Percentiles rank a stretch among this genome's conserved stretches.
phyloP scores from a whole-genome alignment of 179 eudicot species.

The Kewa caespitosa region DNA sequence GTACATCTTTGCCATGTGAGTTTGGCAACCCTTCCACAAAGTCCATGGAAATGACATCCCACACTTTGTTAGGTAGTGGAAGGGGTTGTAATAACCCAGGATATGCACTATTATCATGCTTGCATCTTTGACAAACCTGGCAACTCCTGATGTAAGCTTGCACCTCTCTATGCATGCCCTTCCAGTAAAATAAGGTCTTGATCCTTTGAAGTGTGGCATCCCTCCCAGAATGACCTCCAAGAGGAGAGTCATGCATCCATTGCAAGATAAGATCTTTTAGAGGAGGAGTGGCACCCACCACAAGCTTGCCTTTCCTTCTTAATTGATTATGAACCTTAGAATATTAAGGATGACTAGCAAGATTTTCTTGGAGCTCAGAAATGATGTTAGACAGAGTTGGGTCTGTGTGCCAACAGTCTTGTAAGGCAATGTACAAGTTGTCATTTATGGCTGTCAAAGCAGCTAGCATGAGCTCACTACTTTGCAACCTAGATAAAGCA shows the following conservation, averaged over 20 bases:
- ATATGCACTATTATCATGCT: not conserved
- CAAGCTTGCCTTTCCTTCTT: not conserved
- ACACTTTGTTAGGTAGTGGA: not conserved
- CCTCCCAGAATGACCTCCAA: not conserved
- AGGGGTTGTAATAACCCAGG: conserved; percentile 11
- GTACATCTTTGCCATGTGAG: not conserved
- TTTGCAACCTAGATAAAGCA: not conserved
- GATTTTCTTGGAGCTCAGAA: not conserved
- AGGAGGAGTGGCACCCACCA: not conserved
- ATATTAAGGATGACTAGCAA: not conserved
- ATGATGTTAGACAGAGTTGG: too few species aligned
- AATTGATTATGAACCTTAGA: not conserved
- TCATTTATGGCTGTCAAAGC: not conserved
- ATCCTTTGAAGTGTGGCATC: not conserved
- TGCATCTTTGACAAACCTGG: not conserved
- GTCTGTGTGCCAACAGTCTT: too few species aligned
- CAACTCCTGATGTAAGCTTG: not conserved
- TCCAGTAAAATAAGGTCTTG: not conserved
- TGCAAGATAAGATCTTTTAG: not conserved
- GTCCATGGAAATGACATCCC: not conserved
- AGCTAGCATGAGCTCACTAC: not conserved
- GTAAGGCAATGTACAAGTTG: not conserved
- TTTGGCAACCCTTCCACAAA: conserved; percentile 15
- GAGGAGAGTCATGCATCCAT: not conserved
- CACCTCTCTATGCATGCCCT: not conserved